phyloP scores from a whole-genome alignment of 768 basidiomycete genomes.

The Udeniomyces megalosporus region DNA sequence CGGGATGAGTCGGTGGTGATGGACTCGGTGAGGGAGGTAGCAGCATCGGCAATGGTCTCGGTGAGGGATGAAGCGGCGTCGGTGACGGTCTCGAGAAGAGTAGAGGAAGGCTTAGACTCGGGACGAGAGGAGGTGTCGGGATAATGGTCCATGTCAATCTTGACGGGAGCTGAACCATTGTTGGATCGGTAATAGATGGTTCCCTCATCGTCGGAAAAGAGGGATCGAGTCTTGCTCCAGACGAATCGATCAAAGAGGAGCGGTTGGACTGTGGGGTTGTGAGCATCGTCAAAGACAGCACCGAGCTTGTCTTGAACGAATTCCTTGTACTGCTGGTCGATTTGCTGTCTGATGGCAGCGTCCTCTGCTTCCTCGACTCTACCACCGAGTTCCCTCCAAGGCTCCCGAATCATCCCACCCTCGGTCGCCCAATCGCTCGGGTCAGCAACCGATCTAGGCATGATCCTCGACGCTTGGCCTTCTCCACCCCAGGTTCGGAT shows the following conservation, averaged over 20 bases:
- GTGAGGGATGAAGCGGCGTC: no score
- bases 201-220: no score
- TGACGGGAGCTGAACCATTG: no score
- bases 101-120: no score
- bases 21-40: no score
- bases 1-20: no score
- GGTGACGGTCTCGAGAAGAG: no score
- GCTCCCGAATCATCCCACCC: neutral
- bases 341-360: neutral
- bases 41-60: no score
- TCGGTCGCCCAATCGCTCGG: slow-evolving; percentile 5
- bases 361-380: neutral
- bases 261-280: neutral
- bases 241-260: neutral
- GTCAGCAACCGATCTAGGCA: neutral
- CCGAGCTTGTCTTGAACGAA: neutral
- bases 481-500: slow-evolving; percentile 13
- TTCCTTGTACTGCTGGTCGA: neutral
- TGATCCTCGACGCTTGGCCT: neutral
- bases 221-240: no score
- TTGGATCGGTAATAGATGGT: no score
- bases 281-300: neutral
- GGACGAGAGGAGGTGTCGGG: no score
- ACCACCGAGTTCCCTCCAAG: slow-evolving; percentile 7
- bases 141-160: no score